A percentile compares a stretch with the other conserved stretches of the same genome.
These are phyloP conservation scores for Epichloe coenophiala DNA, from an alignment of 2,329 filamentous ascomycete genomes.

Conservation along the genomic window DNA sequence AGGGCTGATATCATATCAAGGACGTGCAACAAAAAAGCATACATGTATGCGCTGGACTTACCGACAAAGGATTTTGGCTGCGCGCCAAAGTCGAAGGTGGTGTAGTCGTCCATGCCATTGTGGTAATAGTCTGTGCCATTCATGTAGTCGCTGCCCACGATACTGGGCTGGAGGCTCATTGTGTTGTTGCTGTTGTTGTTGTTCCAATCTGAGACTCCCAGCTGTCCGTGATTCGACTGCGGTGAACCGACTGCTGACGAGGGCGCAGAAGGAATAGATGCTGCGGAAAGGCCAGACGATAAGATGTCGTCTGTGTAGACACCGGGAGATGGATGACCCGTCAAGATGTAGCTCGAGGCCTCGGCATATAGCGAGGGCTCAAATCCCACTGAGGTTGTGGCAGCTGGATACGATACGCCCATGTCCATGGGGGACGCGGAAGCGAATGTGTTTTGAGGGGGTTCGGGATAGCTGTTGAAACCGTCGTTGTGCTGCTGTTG, in stretches of 20 bases:
- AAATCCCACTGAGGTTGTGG: slow-evolving; percentile 24
- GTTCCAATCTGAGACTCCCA: slow-evolving; percentile 47
- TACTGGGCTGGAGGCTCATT: slow-evolving; percentile 47
- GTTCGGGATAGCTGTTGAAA: slow-evolving; percentile 33
- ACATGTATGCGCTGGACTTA: slow-evolving; percentile 26
- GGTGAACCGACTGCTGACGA: slow-evolving; percentile 57
- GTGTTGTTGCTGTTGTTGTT: slow-evolving; percentile 20
- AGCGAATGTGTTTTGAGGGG: slow-evolving; percentile 25
- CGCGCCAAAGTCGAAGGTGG: slow-evolving; percentile 30
- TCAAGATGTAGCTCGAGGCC: slow-evolving; percentile 29
- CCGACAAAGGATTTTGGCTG: slow-evolving; percentile 41
- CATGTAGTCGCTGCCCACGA: slow-evolving; percentile 45
- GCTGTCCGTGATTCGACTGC: slow-evolving; percentile 45
- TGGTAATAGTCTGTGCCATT: slow-evolving; percentile 42
- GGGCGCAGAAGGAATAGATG: slow-evolving; percentile 47
- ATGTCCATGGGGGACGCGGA: slow-evolving; percentile 33
- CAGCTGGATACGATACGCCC: slow-evolving; percentile 24
- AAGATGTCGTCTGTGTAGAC: slow-evolving; percentile 37
- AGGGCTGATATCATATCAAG: background rate
- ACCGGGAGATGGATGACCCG: slow-evolving; percentile 32
- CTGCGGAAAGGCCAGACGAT: slow-evolving; percentile 46
- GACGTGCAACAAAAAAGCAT: background rate
- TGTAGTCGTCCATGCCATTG: slow-evolving; percentile 36
- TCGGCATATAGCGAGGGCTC: slow-evolving; percentile 36
- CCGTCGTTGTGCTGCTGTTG: slow-evolving; percentile 23